Evolutionary conservation across 305 asterid species (phyloP), one percentile per base, ranked within the genome.

Genomic region (Solanum aculeatissimum): DNA sequence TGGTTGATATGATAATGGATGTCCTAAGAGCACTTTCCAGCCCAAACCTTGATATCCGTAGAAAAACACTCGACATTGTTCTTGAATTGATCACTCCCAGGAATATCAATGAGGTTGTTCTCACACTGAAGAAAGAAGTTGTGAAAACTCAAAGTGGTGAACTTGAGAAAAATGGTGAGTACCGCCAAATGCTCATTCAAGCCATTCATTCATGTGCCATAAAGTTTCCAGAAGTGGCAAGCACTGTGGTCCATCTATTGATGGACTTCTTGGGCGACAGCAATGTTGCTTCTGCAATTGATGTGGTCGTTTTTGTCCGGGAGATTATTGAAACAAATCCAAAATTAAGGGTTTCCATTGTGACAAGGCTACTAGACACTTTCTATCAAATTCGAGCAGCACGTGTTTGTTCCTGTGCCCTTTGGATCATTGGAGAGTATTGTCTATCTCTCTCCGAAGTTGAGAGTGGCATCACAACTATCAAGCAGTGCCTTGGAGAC

Each of bases 201-300:
- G 92, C 93, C 71, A 97, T 97, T 84, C 99, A 97, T 92, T 95
- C 97, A 23, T 97, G 98, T 87, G 98, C 97, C 16, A 91, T 97
- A 85, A 97, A 95, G 92, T 97, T 93, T 92, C 97, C 98, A 32
- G 99, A 95, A 89, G 98, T 97, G 74, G 99, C 99, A 75, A 97
- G 97, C 92, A 95, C 98, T 14, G 99, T 97, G 69, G 98, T 97
- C 57, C 99, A 95, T 87, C 90, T 97, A 25, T 91, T 97, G 92
- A 95, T 97, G 98, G 99, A 97, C 92, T 97, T 97, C 93, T 91
- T 95, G 93, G 97, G 98, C 74, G 99, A 97, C 91, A 95, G 85
- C 95, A 97, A 97, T 57, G 93, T 93, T 66, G 98, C 99, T 84
- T 97, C 99, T 85, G 98, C 98, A 19, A 87, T 95, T 91, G 98